These are phyloP conservation scores for Paragyromitra xinjiangensis DNA, from an alignment of 495 filamentous ascomycete genomes.

Conservation along the genomic window DNA sequence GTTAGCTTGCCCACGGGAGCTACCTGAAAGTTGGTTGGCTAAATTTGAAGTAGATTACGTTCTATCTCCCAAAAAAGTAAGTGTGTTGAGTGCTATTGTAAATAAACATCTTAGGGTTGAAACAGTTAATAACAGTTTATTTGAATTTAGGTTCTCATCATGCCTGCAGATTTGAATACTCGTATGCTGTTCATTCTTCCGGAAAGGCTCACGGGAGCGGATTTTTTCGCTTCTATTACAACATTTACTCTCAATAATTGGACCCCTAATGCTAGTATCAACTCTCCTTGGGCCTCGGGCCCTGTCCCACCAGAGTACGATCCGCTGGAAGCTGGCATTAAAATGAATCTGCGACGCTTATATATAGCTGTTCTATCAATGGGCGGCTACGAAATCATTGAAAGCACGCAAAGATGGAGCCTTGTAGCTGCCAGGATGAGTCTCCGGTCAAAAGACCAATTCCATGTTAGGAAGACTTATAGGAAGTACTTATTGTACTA, in stretches of 20 bases:
- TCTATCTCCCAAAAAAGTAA: not conserved
- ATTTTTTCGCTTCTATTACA: constrained; percentile 43
- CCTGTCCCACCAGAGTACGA: constrained; percentile 25
- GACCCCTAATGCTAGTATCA: constrained; percentile 28
- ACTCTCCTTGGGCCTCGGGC: constrained; percentile 19
- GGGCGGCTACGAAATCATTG: constrained; percentile 33
- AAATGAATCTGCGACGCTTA: constrained; percentile 19
- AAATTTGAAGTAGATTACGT: not conserved
- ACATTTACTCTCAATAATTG: constrained; percentile 42
- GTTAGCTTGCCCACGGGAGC: not conserved
- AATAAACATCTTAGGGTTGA: not conserved
- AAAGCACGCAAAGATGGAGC: constrained; percentile 26
- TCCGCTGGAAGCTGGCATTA: constrained; percentile 14
- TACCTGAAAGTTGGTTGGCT: not conserved
- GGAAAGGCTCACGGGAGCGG: constrained; percentile 26
- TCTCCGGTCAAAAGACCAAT: constrained; percentile 23
- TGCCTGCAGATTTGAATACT: constrained; percentile 32
- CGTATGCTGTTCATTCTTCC: constrained; percentile 34
- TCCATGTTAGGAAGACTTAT: not conserved
- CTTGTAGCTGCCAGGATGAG: constrained; percentile 34
- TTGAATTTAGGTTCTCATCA: not conserved
- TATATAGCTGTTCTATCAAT: constrained; percentile 31
- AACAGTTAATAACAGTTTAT: not conserved
- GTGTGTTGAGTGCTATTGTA: not conserved
- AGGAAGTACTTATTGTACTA: constrained; percentile 24